Percentiles rank a stretch among this genome's conserved stretches.
phyloP scores from a whole-genome alignment of 2,329 filamentous ascomycete species.

The Fusarium pilosicola region DNA sequence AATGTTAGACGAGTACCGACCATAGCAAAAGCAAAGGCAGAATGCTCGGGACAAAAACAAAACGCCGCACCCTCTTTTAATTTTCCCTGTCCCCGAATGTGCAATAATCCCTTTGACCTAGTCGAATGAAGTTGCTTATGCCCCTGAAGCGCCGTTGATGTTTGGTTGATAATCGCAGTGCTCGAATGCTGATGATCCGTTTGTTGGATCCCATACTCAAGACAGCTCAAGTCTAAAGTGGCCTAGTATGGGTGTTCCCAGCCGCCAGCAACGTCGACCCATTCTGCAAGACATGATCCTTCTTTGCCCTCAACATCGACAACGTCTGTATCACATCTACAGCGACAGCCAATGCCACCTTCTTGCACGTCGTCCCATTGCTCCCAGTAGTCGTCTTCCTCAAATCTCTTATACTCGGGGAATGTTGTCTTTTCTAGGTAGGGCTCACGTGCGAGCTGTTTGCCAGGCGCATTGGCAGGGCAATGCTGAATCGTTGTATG shows the following conservation, averaged over 20 bases:
- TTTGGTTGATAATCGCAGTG: slow-evolving; percentile 11
- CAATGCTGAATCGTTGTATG: slow-evolving; percentile 99
- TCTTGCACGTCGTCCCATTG: slow-evolving; percentile 87
- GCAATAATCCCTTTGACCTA: slow-evolving; percentile 26
- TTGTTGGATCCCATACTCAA: neutral
- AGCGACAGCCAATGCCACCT: slow-evolving; percentile 96
- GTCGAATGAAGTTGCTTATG: slow-evolving; percentile 33
- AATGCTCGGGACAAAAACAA: slow-evolving; percentile 36
- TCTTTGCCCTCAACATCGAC: slow-evolving; percentile 98
- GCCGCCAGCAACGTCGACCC: slow-evolving; percentile 96
- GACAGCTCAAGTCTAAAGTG: slow-evolving; percentile 4
- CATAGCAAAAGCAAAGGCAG: slow-evolving; percentile 2
- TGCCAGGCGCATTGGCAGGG: slow-evolving; percentile 90
- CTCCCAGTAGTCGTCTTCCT: slow-evolving; percentile 98
- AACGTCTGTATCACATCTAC: slow-evolving; percentile 96
- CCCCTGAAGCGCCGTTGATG: slow-evolving; percentile 22
- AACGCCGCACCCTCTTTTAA: slow-evolving; percentile 42
- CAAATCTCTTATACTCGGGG: slow-evolving; percentile 83
- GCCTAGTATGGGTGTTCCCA: slow-evolving; percentile 70
- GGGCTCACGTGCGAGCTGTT: slow-evolving; percentile 82
- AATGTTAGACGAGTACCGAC: slow-evolving; percentile 23
- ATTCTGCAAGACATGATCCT: slow-evolving; percentile 92
- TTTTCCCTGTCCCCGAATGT: slow-evolving; percentile 23
- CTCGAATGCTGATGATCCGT: slow-evolving; percentile 1
- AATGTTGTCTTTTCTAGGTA: slow-evolving; percentile 83